Base-by-base conservation (phyloP, 169 alveolate genomes). In the Neospora caninum region DNA sequence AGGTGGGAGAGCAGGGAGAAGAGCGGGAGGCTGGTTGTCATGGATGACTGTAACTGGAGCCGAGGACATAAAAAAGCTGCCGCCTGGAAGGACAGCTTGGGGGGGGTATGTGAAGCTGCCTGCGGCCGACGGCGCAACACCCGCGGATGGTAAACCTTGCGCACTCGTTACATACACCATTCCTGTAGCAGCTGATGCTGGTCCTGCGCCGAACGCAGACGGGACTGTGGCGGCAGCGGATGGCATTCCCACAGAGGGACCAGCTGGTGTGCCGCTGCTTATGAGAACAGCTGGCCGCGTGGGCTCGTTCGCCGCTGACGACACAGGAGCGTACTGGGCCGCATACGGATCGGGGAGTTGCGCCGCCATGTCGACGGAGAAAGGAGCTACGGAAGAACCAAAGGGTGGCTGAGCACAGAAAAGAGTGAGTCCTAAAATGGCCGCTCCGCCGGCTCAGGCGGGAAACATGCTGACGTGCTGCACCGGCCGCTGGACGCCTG, bases 261-360 rank as follows among this genome's bases (percentile, higher is more conserved):
- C 25, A 2, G 86, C 18, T 20, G 86, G 39, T 2, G 86, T 6
- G 31, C 86, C 86, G 49, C 45, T n/a, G 45, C 45, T 78, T 4
- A 78, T 22, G 13, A 78, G 86, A n/a, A 78, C 45, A 36, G 86
- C 86, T 16, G 86, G 86, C 41, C 86, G 86, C 45, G 86, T 16
- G 27, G 86, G 86, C 45, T 78, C 86, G 86, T n/a, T n/a, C 49
- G 45, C 45, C 45, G 86, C 39, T 16, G 42, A 20, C 4, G 86
- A 78, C 22, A 78, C 45, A 13, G 86, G 42, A 18, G 45, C 86
- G 45, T 78, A 78, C 41, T 78, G 86, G 27, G 86, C 86, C 49
- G 42, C 86, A 38, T 78, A 78, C 39, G 86, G 86, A n/a, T 78
- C 42, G 27, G 86, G 31, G 73, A 64, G 73, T 64, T 64, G 73